phyloP scores from a whole-genome alignment of 805 yeast genomes.

The Cyberlindnera meyerae region DNA sequence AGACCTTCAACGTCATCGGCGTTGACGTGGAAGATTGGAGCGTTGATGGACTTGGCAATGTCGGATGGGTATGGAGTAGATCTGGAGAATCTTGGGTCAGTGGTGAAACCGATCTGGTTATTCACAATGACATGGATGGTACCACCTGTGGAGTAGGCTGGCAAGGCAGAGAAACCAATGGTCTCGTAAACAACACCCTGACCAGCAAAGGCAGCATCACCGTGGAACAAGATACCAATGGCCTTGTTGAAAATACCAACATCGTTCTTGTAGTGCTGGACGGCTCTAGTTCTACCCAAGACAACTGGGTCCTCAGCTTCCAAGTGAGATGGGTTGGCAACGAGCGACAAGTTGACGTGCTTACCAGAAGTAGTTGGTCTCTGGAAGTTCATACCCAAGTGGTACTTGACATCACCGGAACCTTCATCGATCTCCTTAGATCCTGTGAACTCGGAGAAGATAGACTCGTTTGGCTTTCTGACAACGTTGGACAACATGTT shows the following conservation, averaged over 20 bases:
- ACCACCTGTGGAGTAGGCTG: constrained; percentile 98
- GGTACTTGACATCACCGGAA: constrained; percentile 98
- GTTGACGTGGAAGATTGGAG: constrained; percentile 98
- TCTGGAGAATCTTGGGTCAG: constrained; percentile 96
- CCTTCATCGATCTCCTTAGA: constrained; percentile 90
- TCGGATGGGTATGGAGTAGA: constrained; percentile 98
- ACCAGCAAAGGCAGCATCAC: constrained; percentile 98
- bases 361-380: constrained; percentile 99
- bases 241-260: constrained; percentile 81
- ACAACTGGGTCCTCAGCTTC: constrained; percentile 99
- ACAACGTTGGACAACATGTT: constrained; percentile 97
- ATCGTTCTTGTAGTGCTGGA: constrained; percentile 87
- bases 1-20: constrained; percentile 97
- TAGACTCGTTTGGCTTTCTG: constrained; percentile 97
- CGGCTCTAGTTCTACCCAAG: constrained; percentile 94
- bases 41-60: constrained; percentile 92
- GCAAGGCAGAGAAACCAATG: constrained; percentile 87
- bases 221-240: constrained; percentile 88
- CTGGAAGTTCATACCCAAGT: constrained; percentile 97
- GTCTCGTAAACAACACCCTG: constrained; percentile 99
- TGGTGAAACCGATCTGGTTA: constrained; percentile 99
- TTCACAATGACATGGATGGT: constrained; percentile 93
- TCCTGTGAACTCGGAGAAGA: constrained; percentile 93
- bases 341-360: constrained; percentile 89
- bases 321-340: constrained; percentile 98